Base-by-base conservation (phyloP, 768 basidiomycete genomes). In the Suillus bovinus region DNA sequence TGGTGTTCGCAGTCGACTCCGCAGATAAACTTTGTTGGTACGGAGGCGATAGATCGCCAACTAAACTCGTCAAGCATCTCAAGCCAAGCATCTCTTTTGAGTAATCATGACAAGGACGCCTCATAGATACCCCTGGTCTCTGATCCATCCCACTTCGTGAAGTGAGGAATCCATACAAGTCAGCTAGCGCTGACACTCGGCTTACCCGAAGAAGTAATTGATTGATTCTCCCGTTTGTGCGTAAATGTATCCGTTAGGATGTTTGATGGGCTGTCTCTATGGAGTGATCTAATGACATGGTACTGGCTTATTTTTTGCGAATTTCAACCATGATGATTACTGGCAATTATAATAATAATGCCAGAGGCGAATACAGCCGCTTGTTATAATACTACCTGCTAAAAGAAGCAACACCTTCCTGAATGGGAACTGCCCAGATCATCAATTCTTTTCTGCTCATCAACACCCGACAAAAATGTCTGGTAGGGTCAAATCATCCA, bases 311-410 rank as follows among this genome's bases (percentile, higher is more conserved):
- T 29, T 50, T 29, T 50, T 50, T 10, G 27, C 10, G 5, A 50
- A 50, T 27, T 50, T 20, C 29, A 31, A 29, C 27, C 49, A 17
- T 10, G 27, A 27, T 27, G 27, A 29, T 50, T 4, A 5, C 49
- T 50, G 20, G 49, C 49, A 50, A 20, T 9, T 29, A 50, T 9
- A 29, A 29, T 27, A 4, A 49, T 4, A 17, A 27, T 6, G 9
- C 24, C 27, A 16, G 29, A 16, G 29, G 27, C 27, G 16, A 29
- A n/a, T n/a, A n/a, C n/a, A n/a, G n/a, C n/a, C n/a, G n/a, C n/a
- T n/a, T n/a, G 47, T 29, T 7, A 6, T 16, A 50, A 50, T 20
- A 50, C 63, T 66, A 70, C 72, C 66, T 74, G 64, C 72, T 61
- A 63, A 60, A 70, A 68, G 52, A 31, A 66, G 70, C 29, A 33